Evolutionary conservation across 1,284 basidiomycete species (phyloP), one percentile per base, ranked within the genome.

Genomic region (Malassezia equina): DNA sequence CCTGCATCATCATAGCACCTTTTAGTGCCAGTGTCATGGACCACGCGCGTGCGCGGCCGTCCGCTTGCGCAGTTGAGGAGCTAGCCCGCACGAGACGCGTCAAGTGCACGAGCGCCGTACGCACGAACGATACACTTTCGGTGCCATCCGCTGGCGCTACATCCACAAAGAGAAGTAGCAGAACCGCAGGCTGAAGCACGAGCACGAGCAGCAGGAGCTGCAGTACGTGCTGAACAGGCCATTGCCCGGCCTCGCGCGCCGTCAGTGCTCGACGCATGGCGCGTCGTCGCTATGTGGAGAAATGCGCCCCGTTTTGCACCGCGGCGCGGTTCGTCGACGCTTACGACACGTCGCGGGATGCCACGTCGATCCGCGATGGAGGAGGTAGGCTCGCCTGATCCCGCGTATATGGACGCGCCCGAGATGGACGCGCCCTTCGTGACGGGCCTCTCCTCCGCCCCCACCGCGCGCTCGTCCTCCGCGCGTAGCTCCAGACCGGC

Each of bases 111-210:
- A 51, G 33, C 24, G 19, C n/a, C 12, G 28, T 33, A 13, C 36
- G 11, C 0, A 43, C 33, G 23, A 39, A 23, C 29, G 48, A 23
- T 6, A 7, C 2, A 21, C 25, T 23, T 12, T 3, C 51, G 11
- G 42, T 12, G 13, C n/a, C 27, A 13, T 34, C 34, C 21, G 23
- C 25, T 12, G 27, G 55, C 11, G 44, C 44, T 21, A 51, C 51
- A 44, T 57, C 55, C n/a, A 57, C 45, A 13, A 57, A 17, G 5
- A 49, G 27, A 7, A 57, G 17, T 2, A 43, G 6, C 11, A 57
- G 25, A 12, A 57, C 29, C 9, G 27, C 15, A 27, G 55, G 55
- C 43, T 57, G 55, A 9, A 57, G 33, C 13, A 57, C 29, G 13
- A 43, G n/a, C 40, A 39, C 8, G 28, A 36, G 17, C 7, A 51